phyloP scores from a whole-genome alignment of 192 early-diverging fungal genomes.

The Podila minutissima region DNA sequence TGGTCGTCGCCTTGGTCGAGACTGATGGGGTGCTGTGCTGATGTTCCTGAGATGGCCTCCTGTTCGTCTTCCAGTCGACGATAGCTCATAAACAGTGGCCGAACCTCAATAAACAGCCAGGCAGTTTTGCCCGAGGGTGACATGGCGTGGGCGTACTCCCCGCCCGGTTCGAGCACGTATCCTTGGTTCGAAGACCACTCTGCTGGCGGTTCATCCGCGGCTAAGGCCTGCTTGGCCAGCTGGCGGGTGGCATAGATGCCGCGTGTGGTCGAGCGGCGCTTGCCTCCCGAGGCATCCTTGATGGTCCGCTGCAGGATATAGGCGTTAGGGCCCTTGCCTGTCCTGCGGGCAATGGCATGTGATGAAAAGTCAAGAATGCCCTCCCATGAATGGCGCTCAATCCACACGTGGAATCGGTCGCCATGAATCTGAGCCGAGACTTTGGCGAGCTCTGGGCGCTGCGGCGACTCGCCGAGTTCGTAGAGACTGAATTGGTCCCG shows the following conservation, averaged over 20 bases:
- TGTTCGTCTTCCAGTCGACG: slow-evolving; percentile 35
- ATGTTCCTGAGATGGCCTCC: slow-evolving; percentile 12
- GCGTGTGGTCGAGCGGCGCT: slow-evolving; percentile 39
- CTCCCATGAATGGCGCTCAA: slow-evolving; percentile 43
- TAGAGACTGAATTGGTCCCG: slow-evolving; percentile 36
- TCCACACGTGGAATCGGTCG: slow-evolving; percentile 48
- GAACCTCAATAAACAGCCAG: slow-evolving; percentile 44
- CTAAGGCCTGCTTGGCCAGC: slow-evolving; percentile 40
- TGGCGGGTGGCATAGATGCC: slow-evolving; percentile 38
- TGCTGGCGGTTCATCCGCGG: slow-evolving; percentile 26
- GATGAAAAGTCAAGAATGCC: slow-evolving; percentile 47
- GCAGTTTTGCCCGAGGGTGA: slow-evolving; percentile 48
- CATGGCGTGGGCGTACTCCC: slow-evolving; percentile 44
- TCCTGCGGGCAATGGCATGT: slow-evolving; percentile 33
- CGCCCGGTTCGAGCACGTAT: slow-evolving; percentile 34
- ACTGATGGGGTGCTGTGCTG: slow-evolving; percentile 39
- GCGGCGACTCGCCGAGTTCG: slow-evolving; percentile 40
- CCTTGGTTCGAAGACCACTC: slow-evolving; percentile 46
- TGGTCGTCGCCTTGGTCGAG: slow-evolving; percentile 37
- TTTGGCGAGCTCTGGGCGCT: slow-evolving; percentile 34
- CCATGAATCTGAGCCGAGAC: slow-evolving; percentile 36
- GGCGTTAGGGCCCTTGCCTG: slow-evolving; percentile 41
- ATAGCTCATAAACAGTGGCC: slow-evolving; percentile 44
- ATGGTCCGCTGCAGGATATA: slow-evolving; percentile 49
- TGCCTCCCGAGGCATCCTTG: slow-evolving; percentile 50